A percentile compares a stretch with the other conserved stretches of the same genome.
Conservation (phyloP, 345 rosid species). For the Toxicodendron radicans region DNA sequence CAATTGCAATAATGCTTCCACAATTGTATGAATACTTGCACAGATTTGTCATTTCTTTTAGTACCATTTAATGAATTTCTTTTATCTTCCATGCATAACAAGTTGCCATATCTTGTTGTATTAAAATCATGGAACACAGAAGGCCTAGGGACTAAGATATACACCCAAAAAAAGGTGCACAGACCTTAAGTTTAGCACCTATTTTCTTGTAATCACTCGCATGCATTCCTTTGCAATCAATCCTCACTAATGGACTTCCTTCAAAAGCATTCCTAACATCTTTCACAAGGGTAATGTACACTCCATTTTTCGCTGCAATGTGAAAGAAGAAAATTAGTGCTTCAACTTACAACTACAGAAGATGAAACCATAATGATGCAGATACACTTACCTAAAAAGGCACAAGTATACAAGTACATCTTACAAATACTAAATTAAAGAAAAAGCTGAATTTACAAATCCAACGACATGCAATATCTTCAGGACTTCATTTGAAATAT, state of each 20-base stretch:
- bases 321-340: conserved; percentile 15
- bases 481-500: neutral
- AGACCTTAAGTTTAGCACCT: conserved; percentile 93
- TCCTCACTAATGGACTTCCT: conserved; percentile 77
- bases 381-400: neutral
- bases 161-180: conserved; percentile 3
- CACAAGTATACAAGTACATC: neutral
- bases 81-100: neutral
- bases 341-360: neutral
- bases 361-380: conserved; percentile 7
- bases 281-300: conserved; percentile 63
- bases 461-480: conserved; percentile 2
- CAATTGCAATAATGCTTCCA: neutral
- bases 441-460: conserved; percentile 8
- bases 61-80: neutral
- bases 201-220: conserved; percentile 88
- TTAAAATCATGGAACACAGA: neutral
- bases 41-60: neutral
- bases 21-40: neutral
- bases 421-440: neutral
- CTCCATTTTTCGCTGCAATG: conserved; percentile 82
- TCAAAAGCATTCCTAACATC: conserved; percentile 91
- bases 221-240: conserved; percentile 78
- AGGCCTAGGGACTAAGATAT: neutral
- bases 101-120: neutral